Evolutionary conservation across 2,329 filamentous ascomycete genomes (phyloP), one percentile per base, ranked within the genome.

Genomic region (Ceratocystis smalleyi): DNA sequence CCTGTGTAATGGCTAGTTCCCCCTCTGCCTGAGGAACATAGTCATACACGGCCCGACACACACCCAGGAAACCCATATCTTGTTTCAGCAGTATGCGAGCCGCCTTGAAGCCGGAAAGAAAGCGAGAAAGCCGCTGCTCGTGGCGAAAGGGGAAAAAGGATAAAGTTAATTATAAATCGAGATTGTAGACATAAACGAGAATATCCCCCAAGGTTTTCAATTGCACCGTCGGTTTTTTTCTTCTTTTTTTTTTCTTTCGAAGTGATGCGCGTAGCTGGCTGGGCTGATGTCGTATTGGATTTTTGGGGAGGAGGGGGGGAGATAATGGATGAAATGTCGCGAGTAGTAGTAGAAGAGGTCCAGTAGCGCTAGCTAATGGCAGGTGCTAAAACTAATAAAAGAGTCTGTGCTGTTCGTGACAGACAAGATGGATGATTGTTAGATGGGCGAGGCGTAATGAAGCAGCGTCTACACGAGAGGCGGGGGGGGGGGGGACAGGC

Each of bases 11-110:
- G 68, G 86, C 81, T 67, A 97, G 81, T 81, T 97, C 92, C 69
- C 88, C 88, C 71, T 89, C 87, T 70, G 84, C 85, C 75, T 95
- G 90, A 68, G 92, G 90, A 73, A 81, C 80, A 78, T 97, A 97
- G 77, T 96, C 91, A 79, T 95, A 97, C 71, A 96, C 72, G 71
- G 91, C 92, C 73, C 84, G 88, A 78, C 89, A 96, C 69, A 97
- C 85, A 70, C 90, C 91, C 71, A 95, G 77, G 78, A 97, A 97
- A 69, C 88, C 90, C 91, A 96, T 96, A 43, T 67, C 27, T 60
- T 59, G n/a, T 59, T 60, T 27, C 12, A 22, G 35, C 35, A 51
- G 15, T 32, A 30, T 57, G 12, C 27, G 54, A 57, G 27, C 27
- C 27, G 54, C 54, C 54, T 30, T 30, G 27, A 35, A 57, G 54